Evolutionary conservation across 108 stramenopile species (phyloP).

Genomic region (Craspedostauros australis): DNA sequence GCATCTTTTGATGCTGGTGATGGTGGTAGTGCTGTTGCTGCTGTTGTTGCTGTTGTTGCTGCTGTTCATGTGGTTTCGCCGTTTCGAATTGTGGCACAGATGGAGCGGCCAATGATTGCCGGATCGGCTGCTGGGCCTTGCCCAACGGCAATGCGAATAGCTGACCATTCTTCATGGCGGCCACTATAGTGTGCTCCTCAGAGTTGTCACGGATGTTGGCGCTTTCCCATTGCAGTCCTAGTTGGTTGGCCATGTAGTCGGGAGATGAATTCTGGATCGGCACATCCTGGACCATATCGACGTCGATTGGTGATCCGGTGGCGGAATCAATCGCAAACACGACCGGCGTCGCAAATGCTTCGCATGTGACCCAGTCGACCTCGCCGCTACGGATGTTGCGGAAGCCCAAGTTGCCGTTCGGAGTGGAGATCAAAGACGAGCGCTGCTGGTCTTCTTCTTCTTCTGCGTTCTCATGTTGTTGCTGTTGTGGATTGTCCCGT

Average conservation of each 20-base stretch:
- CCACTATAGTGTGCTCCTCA: conserved; percentile 50
- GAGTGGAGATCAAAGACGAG: conserved; percentile 60
- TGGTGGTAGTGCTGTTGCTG: too few species aligned
- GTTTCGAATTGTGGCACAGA: conserved; percentile 1
- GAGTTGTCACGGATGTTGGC: neutral
- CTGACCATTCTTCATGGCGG: conserved; percentile 58
- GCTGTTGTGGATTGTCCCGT: too few species aligned
- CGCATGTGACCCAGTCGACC: conserved; percentile 62
- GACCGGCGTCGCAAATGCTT: conserved; percentile 60
- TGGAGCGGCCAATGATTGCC: too few species aligned
- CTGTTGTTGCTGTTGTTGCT: too few species aligned
- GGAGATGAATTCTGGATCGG: conserved; percentile 28
- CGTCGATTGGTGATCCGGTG: conserved; percentile 40
- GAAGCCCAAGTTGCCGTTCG: conserved; percentile 63
- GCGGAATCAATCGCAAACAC: conserved; percentile 66
- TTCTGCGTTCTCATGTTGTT: too few species aligned
- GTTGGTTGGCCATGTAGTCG: conserved; percentile 37
- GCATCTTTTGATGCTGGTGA: conserved; percentile 1
- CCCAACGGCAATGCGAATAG: conserved; percentile 73
- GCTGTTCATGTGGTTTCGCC: too few species aligned
- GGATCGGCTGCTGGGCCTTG: conserved; percentile 12
- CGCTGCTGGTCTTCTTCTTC: conserved; percentile 3
- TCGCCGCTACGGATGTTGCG: conserved; percentile 29
- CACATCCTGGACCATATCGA: conserved; percentile 74
- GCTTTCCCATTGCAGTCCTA: conserved; percentile 35